phyloP scores from a whole-genome alignment of 345 rosid genomes.

The Clarkia xantiana region DNA sequence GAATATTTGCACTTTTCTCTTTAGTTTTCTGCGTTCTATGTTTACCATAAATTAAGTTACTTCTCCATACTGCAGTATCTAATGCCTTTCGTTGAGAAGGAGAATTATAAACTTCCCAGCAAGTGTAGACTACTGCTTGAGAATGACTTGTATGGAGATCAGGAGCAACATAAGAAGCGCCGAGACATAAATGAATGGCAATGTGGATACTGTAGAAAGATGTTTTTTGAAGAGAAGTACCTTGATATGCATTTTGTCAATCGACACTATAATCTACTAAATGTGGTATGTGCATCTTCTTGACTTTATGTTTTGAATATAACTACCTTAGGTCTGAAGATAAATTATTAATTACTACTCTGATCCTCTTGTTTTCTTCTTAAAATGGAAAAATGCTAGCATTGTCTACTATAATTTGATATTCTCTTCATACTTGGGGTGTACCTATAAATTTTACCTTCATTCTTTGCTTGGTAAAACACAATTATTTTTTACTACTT shows the following conservation, averaged over 20 bases:
- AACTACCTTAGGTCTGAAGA: background rate
- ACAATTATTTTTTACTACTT: no score
- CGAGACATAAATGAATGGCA: slow-evolving; percentile 43
- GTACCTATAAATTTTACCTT: no score
- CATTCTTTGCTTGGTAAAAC: no score
- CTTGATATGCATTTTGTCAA: slow-evolving; percentile 53
- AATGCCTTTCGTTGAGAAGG: slow-evolving; percentile 49
- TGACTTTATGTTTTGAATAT: background rate
- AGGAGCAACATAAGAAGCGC: slow-evolving; percentile 47
- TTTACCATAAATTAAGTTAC: slow-evolving; percentile 5
- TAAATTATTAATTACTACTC: background rate
- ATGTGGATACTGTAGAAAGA: slow-evolving; percentile 57
- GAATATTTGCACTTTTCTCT: background rate
- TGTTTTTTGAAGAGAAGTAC: slow-evolving; percentile 47
- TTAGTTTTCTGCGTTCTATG: slow-evolving; percentile 3
- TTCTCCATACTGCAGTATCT: slow-evolving; percentile 28
- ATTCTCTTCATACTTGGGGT: no score
- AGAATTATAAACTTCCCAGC: slow-evolving; percentile 26
- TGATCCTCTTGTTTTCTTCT: background rate
- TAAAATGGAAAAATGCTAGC: background rate
- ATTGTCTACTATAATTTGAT: background rate
- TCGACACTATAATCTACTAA: slow-evolving; percentile 39
- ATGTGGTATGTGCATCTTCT: slow-evolving; percentile 25
- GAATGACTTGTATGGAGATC: slow-evolving; percentile 49
- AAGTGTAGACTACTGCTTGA: slow-evolving; percentile 41